Percentiles rank a stretch among this genome's conserved stretches.
Evolutionary conservation across 2,329 filamentous ascomycete species (phyloP).

Genomic region (Fusarium succisae): DNA sequence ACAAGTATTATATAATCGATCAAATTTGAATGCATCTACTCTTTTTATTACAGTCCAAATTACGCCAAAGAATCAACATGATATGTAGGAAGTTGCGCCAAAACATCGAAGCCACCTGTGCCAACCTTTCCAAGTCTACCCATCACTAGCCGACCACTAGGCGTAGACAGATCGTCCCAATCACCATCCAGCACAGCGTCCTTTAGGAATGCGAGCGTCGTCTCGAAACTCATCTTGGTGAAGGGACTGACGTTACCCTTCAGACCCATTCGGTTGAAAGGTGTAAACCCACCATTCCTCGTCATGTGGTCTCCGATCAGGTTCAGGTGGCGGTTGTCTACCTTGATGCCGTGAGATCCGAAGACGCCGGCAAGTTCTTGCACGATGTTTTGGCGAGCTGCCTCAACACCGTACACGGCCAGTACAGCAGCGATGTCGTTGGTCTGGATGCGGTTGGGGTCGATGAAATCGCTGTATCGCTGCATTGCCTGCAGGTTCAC

Average conservation of each 20-base stretch:
- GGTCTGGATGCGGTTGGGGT: constrained; percentile 86
- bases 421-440: constrained; percentile 93
- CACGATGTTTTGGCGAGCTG: constrained; percentile 86
- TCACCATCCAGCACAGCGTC: constrained; percentile 92
- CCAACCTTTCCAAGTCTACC: constrained; percentile 84
- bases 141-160: constrained; percentile 88
- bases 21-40: constrained; percentile 31
- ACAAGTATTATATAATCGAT: constrained; percentile 12
- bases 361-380: constrained; percentile 88
- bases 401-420: constrained; percentile 89
- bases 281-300: constrained; percentile 85
- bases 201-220: constrained; percentile 90
- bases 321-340: constrained; percentile 92
- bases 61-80: constrained; percentile 51
- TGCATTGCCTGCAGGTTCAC: constrained; percentile 93
- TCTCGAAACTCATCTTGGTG: constrained; percentile 99
- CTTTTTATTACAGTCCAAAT: constrained; percentile 34
- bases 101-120: constrained; percentile 91
- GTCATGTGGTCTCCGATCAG: constrained; percentile 99
- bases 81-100: constrained; percentile 68
- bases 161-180: constrained; percentile 86
- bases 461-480: constrained; percentile 83
- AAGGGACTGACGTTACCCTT: constrained; percentile 88
- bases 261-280: constrained; percentile 92
- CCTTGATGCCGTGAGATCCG: constrained; percentile 87